Percentiles rank a stretch among this genome's conserved stretches.
These are phyloP conservation scores for Pyrrhoderma lamaoense DNA, from an alignment of 1,284 basidiomycete genomes.

Conservation along the genomic window DNA sequence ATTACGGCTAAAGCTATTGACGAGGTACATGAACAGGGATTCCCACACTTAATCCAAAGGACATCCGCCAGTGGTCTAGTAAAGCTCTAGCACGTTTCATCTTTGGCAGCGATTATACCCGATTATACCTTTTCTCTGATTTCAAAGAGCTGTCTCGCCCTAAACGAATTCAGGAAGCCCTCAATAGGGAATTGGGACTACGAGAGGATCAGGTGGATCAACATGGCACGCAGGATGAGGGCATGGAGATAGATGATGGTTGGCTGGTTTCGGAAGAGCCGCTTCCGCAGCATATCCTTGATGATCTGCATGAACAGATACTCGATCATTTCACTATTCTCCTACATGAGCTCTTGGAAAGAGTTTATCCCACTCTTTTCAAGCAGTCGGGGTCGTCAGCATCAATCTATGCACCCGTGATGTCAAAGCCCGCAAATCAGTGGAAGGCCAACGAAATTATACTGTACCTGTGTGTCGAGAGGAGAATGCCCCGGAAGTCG, in stretches of 20 bases:
- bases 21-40: slow-evolving; percentile 10
- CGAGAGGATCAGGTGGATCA: slow-evolving; percentile 25
- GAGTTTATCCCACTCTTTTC: slow-evolving; percentile 25
- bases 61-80: slow-evolving; percentile 14
- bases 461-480: slow-evolving; percentile 43
- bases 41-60: slow-evolving; percentile 13
- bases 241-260: slow-evolving; percentile 55
- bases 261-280: slow-evolving; percentile 20
- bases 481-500: slow-evolving; percentile 8
- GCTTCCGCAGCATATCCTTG: slow-evolving; percentile 44
- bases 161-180: slow-evolving; percentile 24
- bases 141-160: slow-evolving; percentile 29
- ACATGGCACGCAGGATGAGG: too few species aligned
- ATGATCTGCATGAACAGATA: slow-evolving; percentile 59
- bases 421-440: slow-evolving; percentile 33
- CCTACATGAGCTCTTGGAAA: slow-evolving; percentile 48
- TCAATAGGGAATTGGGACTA: slow-evolving; percentile 14
- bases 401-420: slow-evolving; percentile 53
- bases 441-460: slow-evolving; percentile 53
- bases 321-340: slow-evolving; percentile 59
- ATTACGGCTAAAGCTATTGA: not conserved
- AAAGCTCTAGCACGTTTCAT: slow-evolving; percentile 34
- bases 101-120: slow-evolving; percentile 36
- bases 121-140: slow-evolving; percentile 23
- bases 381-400: slow-evolving; percentile 32